phyloP scores from a whole-genome alignment of 2,329 filamentous ascomycete species.

The Microascus cirrosus region DNA sequence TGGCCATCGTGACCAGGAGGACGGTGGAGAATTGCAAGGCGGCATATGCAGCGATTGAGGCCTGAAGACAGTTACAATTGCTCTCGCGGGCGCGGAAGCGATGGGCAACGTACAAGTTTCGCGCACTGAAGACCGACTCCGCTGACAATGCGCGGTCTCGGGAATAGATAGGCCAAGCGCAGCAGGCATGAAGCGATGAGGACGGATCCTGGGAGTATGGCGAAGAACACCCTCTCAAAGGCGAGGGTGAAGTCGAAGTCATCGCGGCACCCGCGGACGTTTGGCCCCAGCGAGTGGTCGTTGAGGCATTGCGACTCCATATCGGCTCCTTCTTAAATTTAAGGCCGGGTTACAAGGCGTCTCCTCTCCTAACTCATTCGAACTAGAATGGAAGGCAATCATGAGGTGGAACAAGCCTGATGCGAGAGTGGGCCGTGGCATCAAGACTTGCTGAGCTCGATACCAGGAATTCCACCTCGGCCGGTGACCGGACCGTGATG shows the following conservation, averaged over 20 bases:
- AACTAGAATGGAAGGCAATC: no score
- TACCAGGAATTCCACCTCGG: no score
- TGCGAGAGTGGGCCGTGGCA: no score
- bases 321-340: background rate
- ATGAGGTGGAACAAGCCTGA: no score
- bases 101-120: constrained; percentile 15
- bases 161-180: constrained; percentile 18
- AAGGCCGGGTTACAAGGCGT: no score
- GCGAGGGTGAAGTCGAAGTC: constrained; percentile 39
- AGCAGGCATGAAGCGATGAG: constrained; percentile 23
- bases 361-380: no score
- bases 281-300: constrained; percentile 29
- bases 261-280: constrained; percentile 30
- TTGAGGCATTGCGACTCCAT: constrained; percentile 14
- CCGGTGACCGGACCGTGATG: no score
- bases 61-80: constrained; percentile 8
- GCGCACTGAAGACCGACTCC: constrained; percentile 19
- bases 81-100: background rate
- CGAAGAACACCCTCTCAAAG: constrained; percentile 36
- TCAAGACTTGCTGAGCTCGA: no score
- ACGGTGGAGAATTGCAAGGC: constrained; percentile 20
- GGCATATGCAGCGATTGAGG: constrained; percentile 13
- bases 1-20: constrained; percentile 14
- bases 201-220: constrained; percentile 26
- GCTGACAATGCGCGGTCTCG: constrained; percentile 19